Conservation (phyloP, 768 basidiomycete species). For the Leccinum sublutescens region DNA sequence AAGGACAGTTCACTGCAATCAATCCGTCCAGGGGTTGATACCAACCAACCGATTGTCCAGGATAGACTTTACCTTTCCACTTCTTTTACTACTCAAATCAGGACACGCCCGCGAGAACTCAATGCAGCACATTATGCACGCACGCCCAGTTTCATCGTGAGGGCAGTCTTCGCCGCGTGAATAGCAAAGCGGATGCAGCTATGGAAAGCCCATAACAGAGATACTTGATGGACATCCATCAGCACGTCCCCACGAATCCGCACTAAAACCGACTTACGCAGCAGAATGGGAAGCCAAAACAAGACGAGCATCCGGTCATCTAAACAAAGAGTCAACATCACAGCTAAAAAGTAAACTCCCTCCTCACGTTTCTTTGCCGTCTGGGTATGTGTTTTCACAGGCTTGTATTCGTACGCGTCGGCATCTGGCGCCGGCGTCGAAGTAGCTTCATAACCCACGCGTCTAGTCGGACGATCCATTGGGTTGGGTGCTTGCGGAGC, state of each 20-base stretch:
- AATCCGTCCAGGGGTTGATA: constrained; percentile 7
- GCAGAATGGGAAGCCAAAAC: constrained; percentile 85
- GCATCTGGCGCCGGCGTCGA: constrained; percentile 65
- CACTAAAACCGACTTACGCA: constrained; percentile 52
- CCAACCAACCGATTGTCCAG: constrained; percentile 5
- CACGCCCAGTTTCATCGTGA: constrained; percentile 45
- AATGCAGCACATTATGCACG: constrained; percentile 27
- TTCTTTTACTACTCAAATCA: neutral
- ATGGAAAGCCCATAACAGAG: constrained; percentile 60
- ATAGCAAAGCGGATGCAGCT: constrained; percentile 52
- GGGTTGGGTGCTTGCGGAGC: constrained; percentile 22
- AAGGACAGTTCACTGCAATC: constrained; percentile 3
- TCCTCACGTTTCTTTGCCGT: constrained; percentile 62
- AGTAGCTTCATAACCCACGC: constrained; percentile 45
- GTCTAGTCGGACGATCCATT: constrained; percentile 37
- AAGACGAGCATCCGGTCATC: constrained; percentile 82
- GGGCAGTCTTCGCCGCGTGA: constrained; percentile 45
- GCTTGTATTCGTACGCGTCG: constrained; percentile 64
- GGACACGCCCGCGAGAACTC: constrained; percentile 5
- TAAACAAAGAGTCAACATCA: constrained; percentile 28
- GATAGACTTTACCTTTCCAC: neutral
- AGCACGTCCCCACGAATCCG: constrained; percentile 3
- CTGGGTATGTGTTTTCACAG: constrained; percentile 42
- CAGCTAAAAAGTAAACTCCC: neutral
- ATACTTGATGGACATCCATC: constrained; percentile 39